Evolutionary conservation across 148 eudicot species (phyloP).

Genomic region (Nyssa sinensis): DNA sequence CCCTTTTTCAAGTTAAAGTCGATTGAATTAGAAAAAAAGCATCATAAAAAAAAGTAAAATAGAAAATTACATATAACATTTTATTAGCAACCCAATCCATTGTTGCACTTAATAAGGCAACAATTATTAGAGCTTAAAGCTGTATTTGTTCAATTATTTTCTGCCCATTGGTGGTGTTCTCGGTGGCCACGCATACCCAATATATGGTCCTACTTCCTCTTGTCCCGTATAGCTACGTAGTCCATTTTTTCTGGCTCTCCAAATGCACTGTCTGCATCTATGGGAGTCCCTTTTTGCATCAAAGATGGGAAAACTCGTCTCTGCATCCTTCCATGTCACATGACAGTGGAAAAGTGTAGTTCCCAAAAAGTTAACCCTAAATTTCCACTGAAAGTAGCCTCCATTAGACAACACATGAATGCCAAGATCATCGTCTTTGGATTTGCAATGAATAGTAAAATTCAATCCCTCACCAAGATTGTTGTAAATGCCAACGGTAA

Average conservation of each 20-base stretch:
- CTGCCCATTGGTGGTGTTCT: too few species aligned
- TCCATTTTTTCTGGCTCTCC: conserved; percentile 9
- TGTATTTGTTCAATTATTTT: too few species aligned
- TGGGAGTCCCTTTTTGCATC: conserved; percentile 12
- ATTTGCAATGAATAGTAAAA: not conserved
- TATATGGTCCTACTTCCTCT: too few species aligned
- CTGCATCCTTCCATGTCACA: conserved; percentile 7
- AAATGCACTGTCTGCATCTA: conserved; percentile 8
- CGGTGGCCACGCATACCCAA: too few species aligned
- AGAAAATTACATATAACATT: too few species aligned
- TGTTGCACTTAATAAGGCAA: too few species aligned
- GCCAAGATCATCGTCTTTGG: conserved; percentile 14
- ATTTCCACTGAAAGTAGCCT: not conserved
- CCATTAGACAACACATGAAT: not conserved
- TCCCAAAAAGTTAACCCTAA: not conserved
- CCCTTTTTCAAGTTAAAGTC: too few species aligned
- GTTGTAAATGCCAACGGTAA: not conserved
- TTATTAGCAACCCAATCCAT: too few species aligned
- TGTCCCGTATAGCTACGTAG: conserved; percentile 12
- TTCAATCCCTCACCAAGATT: not conserved
- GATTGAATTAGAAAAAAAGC: too few species aligned
- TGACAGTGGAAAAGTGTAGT: conserved; percentile 3
- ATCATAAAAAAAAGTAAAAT: too few species aligned
- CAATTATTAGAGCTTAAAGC: too few species aligned
- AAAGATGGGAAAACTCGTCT: not conserved